These are phyloP conservation scores for Saccharomycopsis schoenii DNA, from an alignment of 805 yeast species.

Conservation along the genomic window DNA sequence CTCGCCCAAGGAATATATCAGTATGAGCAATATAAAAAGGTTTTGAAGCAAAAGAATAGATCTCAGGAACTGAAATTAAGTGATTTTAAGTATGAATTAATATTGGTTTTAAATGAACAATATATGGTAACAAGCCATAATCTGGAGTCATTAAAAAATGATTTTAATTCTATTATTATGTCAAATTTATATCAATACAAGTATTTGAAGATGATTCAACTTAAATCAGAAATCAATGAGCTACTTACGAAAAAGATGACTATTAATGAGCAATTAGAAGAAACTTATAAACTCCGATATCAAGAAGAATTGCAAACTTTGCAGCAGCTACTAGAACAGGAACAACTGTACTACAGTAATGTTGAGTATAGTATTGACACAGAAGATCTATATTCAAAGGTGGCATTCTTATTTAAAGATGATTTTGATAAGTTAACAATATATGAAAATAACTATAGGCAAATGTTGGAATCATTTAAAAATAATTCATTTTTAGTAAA, in stretches of 20 bases:
- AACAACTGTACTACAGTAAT: constrained; percentile 5
- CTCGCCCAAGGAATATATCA: constrained; percentile 20
- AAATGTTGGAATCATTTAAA: constrained; percentile 18
- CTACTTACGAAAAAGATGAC: constrained; percentile 3
- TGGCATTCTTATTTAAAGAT: constrained; percentile 35
- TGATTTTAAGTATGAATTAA: constrained; percentile 14
- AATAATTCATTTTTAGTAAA: constrained; percentile 1
- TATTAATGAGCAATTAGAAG: constrained; percentile 10
- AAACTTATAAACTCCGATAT: constrained; percentile 6
- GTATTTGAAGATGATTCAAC: constrained; percentile 15
- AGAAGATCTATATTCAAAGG: constrained; percentile 46
- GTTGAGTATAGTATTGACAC: constrained; percentile 32
- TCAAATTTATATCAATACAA: constrained; percentile 12
- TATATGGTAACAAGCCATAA: constrained; percentile 11
- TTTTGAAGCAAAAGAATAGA: constrained; percentile 39
- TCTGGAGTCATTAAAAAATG: constrained; percentile 5
- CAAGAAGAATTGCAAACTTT: constrained; percentile 6
- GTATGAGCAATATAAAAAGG: constrained; percentile 27
- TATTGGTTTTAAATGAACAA: constrained; percentile 16
- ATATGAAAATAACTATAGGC: constrained; percentile 29
- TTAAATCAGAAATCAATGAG: constrained; percentile 13
- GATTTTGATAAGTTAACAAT: constrained; percentile 21
- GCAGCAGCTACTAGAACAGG: neutral
- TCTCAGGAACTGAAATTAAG: constrained; percentile 5
- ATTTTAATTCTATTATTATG: constrained; percentile 2